A percentile compares a stretch with the other conserved stretches of the same genome.
These are phyloP conservation scores for Iberis pinnata DNA, from an alignment of 345 rosid genomes.

Conservation along the genomic window DNA sequence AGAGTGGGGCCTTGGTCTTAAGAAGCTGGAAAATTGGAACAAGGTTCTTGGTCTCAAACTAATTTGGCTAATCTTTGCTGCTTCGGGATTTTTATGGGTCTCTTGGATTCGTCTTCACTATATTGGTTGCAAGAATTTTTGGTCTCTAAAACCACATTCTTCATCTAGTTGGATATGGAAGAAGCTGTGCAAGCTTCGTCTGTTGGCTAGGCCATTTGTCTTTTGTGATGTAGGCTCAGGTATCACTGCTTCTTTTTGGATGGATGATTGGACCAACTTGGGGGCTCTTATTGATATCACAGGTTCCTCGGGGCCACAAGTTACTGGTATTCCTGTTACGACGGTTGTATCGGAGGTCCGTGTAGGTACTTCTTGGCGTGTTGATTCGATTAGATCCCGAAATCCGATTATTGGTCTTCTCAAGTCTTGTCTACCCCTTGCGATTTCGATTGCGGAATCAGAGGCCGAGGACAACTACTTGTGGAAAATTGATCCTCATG, in stretches of 20 bases:
- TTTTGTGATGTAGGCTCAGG: not conserved
- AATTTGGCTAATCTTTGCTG: not conserved
- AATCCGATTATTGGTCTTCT: too few species aligned
- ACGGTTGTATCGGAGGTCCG: too few species aligned
- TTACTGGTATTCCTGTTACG: too few species aligned
- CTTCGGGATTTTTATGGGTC: not conserved
- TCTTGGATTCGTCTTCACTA: not conserved
- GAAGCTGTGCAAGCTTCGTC: not conserved
- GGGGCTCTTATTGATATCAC: not conserved
- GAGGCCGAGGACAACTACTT: too few species aligned
- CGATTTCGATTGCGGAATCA: too few species aligned
- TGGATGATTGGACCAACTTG: not conserved
- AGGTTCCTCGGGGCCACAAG: too few species aligned
- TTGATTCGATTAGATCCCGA: too few species aligned
- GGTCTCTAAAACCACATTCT: not conserved
- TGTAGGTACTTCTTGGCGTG: too few species aligned
- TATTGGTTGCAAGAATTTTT: not conserved
- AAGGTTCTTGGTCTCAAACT: not conserved
- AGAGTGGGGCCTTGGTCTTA: too few species aligned
- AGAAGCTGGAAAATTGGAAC: too few species aligned
- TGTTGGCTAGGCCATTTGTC: not conserved
- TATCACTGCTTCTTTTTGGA: not conserved
- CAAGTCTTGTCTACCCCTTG: too few species aligned
- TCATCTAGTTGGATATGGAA: not conserved
- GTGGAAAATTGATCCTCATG: too few species aligned